These are phyloP conservation scores for Penicillium oxalicum DNA, from an alignment of 2,329 filamentous ascomycete species.

Conservation along the genomic window DNA sequence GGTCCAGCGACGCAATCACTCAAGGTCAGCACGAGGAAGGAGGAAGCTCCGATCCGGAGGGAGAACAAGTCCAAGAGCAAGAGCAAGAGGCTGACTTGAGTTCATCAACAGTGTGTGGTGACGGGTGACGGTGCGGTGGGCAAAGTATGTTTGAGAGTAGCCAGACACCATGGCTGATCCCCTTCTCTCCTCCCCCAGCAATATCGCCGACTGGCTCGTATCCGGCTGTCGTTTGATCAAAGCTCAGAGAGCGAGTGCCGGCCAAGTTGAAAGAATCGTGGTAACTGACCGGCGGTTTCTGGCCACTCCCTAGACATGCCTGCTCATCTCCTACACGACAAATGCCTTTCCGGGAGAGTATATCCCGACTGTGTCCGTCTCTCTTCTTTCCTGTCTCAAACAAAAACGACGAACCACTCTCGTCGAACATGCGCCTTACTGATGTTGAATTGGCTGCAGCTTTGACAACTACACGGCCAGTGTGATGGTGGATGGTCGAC, in stretches of 20 bases:
- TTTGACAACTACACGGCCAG: constrained; percentile 99
- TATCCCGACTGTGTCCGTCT: constrained; percentile 75
- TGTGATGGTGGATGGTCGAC: constrained; percentile 98
- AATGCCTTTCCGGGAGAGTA: constrained; percentile 99
- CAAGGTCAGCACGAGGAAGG: constrained; percentile 58
- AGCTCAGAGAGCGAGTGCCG: too few species aligned
- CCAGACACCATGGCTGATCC: neutral
- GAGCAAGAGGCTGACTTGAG: constrained; percentile 33
- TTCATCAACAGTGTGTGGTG: constrained; percentile 72
- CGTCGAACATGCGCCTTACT: neutral
- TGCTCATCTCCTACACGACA: constrained; percentile 98
- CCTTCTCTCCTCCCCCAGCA: neutral
- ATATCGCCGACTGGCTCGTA: constrained; percentile 1
- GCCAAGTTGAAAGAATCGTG: too few species aligned
- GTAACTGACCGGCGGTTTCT: too few species aligned
- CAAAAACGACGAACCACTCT: neutral
- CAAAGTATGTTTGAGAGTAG: constrained; percentile 60
- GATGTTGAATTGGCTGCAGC: constrained; percentile 43
- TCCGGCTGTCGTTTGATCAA: too few species aligned
- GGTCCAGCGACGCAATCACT: constrained; percentile 81
- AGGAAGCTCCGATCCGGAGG: too few species aligned
- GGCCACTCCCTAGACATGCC: constrained; percentile 66
- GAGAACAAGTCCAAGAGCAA: constrained; percentile 15
- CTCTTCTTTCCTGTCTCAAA: constrained; percentile 8
- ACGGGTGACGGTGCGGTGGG: constrained; percentile 98